phyloP scores from a whole-genome alignment of 176 grass and related monocot genomes.

The Eragrostis curvula region DNA sequence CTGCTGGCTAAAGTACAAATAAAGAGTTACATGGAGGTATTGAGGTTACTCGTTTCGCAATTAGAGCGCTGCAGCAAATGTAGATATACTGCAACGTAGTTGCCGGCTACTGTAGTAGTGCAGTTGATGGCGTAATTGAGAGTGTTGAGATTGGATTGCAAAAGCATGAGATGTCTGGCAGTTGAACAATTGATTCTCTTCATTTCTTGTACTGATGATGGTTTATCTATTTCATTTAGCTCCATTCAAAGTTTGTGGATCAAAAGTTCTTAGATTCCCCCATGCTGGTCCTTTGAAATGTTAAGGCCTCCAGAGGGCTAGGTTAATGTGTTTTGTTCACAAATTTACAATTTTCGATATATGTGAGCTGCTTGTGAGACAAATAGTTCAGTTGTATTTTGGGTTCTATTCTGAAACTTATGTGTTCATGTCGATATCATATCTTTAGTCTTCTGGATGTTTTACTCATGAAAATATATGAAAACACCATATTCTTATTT shows the following conservation, averaged over 20 bases:
- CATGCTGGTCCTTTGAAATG: neutral
- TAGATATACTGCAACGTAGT: constrained; percentile 19
- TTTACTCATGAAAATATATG: constrained; percentile 8
- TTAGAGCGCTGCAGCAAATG: constrained; percentile 1
- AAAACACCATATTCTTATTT: constrained; percentile 14
- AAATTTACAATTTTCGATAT: neutral
- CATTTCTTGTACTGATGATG: neutral
- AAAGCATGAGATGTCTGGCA: constrained; percentile 9
- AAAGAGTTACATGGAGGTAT: neutral
- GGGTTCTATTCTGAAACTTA: constrained; percentile 1
- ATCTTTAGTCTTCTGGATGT: neutral
- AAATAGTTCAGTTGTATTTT: constrained; percentile 4
- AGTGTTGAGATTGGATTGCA: neutral
- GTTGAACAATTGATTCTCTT: neutral
- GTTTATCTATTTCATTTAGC: constrained; percentile 1
- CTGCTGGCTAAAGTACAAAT: neutral
- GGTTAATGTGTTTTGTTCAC: neutral
- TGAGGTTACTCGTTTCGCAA: neutral
- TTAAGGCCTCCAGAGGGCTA: neutral
- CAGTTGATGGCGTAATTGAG: constrained; percentile 15
- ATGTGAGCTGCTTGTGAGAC: constrained; percentile 4
- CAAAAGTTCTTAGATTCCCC: constrained; percentile 1
- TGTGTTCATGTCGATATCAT: neutral
- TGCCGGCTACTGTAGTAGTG: neutral
- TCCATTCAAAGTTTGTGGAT: constrained; percentile 17